Evolutionary conservation across 176 grass and related monocot genomes (phyloP), one percentile per base, ranked within the genome.

Genomic region (Lolium multiflorum): DNA sequence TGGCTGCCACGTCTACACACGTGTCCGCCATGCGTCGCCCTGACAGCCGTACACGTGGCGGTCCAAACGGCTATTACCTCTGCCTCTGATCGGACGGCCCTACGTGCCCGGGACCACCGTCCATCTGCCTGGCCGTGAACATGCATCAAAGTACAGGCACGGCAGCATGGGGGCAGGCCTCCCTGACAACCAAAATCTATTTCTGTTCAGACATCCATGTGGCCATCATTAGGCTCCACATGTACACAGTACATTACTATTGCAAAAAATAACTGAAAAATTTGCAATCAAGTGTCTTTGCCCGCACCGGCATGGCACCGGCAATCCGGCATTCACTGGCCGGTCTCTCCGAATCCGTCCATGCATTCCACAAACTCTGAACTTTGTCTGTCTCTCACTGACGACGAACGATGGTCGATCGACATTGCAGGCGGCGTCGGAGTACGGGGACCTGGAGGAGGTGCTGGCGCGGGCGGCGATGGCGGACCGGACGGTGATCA

Each of bases 401-500:
- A 72, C 68, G 67, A 44, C 9, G 13, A 65, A 28, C 2, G 4
- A 7, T 68, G 16, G 12, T 0, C 3, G 28, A 31, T 31, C 28
- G 9, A 22, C 1, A 6, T 0, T 69, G 74, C 82, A 91, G 92
- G 84, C 66, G 0, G 41, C 79, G 6, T 83, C 88, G 44, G 60
- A 79, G 21, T 93, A 81, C 38, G 90, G 89, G 7, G 94, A 97
- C 41, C 83, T 98, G 60, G 87, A 83, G 76, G 89, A 93, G 87
- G 91, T 98, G 31, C 82, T 98, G 15, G 81, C 26, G 35, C 74
- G 76, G 0, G 93, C 96, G 69, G 93, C 96, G 51, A 94, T 83
- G 60, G 55, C 79, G 71, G 93, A 95, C 75, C 79, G 84, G 71
- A 98, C 96, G 51, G 93, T 98, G 88, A 94, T 98, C 86, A 84